Evolutionary conservation across 805 yeast species (phyloP).

Genomic region (Yarrowia sp.): DNA sequence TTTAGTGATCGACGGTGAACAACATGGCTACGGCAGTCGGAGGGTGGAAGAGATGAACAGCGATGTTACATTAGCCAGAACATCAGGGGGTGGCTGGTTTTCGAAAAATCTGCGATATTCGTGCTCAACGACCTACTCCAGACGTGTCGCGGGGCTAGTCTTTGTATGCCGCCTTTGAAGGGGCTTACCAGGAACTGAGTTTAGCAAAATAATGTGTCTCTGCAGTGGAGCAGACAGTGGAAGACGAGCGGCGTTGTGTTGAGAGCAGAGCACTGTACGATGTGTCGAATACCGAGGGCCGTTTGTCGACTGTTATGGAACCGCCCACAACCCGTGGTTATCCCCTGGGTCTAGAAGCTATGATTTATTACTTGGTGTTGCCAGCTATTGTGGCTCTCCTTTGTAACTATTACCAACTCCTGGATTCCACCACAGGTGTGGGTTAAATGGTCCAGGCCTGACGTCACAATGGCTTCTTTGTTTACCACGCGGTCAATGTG

Average conservation of each 20-base stretch:
- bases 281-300: too few relatives aligned
- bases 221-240: not conserved
- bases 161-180: not conserved
- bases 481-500: conserved; percentile 13
- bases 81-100: not conserved
- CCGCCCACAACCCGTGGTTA: too few relatives aligned
- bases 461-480: conserved; percentile 24
- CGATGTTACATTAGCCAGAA: not conserved
- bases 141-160: not conserved
- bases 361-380: too few relatives aligned
- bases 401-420: conserved; percentile 6
- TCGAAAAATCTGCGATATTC: too few relatives aligned
- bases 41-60: not conserved
- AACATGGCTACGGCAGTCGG: conserved; percentile 12
- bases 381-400: not conserved
- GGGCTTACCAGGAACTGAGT: conserved; percentile 12
- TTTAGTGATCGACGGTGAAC: conserved; percentile 10
- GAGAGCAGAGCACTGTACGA: not conserved
- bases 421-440: not conserved
- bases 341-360: too few relatives aligned
- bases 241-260: not conserved
- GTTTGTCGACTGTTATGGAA: not conserved
- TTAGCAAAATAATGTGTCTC: not conserved
- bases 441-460: not conserved
- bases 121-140: too few relatives aligned